phyloP scores from a whole-genome alignment of 108 stramenopile species.

The Discostella stelligeroides region DNA sequence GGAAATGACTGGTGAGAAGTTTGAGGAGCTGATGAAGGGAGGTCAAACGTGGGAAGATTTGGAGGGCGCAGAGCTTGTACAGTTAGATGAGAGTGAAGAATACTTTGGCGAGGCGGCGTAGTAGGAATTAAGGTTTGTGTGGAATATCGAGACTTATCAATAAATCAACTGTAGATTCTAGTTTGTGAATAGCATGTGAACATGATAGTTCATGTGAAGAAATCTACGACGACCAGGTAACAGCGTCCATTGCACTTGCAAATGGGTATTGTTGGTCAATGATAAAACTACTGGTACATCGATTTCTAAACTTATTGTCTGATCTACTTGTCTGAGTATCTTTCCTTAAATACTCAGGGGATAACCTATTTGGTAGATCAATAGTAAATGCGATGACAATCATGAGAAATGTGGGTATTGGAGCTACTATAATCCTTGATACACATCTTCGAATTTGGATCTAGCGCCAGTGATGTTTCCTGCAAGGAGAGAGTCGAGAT shows the following conservation, averaged over 20 bases:
- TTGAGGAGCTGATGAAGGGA: constrained; percentile 61
- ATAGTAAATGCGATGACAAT: constrained; percentile 57
- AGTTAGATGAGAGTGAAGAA: constrained; percentile 56
- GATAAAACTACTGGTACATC: too few relatives aligned
- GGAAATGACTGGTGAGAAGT: constrained; percentile 76
- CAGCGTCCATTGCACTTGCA: too few relatives aligned
- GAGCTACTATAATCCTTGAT: constrained; percentile 52
- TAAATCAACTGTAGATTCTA: not conserved
- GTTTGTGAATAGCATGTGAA: too few relatives aligned
- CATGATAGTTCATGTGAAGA: too few relatives aligned
- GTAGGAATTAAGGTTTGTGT: not conserved
- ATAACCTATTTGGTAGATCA: too few relatives aligned
- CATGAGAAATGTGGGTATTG: constrained; percentile 44
- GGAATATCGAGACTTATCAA: not conserved
- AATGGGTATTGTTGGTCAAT: too few relatives aligned
- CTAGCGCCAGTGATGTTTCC: constrained; percentile 25
- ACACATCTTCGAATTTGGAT: constrained; percentile 50
- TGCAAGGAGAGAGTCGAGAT: constrained; percentile 58
- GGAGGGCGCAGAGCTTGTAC: constrained; percentile 61
- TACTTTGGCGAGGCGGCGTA: constrained; percentile 67
- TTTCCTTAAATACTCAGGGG: too few relatives aligned
- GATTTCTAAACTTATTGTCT: too few relatives aligned
- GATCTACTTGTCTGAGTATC: too few relatives aligned
- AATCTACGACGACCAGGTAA: too few relatives aligned
- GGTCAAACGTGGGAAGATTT: constrained; percentile 52